These are phyloP conservation scores for Cryptococcus maquisensis DNA, from an alignment of 1,284 basidiomycete genomes.

Conservation along the genomic window DNA sequence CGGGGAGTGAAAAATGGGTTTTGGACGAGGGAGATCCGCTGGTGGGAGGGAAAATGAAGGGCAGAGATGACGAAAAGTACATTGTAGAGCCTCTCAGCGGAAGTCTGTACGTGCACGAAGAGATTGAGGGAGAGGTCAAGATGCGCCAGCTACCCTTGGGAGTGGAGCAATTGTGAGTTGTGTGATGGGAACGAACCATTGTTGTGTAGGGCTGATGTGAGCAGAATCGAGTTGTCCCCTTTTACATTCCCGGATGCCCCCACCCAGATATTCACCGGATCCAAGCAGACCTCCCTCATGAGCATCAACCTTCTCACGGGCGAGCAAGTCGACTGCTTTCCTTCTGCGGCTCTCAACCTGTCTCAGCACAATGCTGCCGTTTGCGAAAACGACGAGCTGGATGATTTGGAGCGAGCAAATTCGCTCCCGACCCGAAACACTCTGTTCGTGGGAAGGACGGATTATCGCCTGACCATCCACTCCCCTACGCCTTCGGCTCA, in stretches of 20 bases:
- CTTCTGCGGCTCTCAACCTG: slow-evolving; percentile 25
- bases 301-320: slow-evolving; percentile 47
- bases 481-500: slow-evolving; percentile 16
- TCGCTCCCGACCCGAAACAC: slow-evolving; percentile 27
- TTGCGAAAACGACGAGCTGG: slow-evolving; percentile 37
- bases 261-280: slow-evolving; percentile 45
- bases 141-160: slow-evolving; percentile 45
- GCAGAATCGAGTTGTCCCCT: slow-evolving; percentile 46
- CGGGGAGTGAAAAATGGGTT: slow-evolving; percentile 39
- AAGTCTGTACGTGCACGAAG: slow-evolving; percentile 43
- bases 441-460: slow-evolving; percentile 43
- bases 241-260: slow-evolving; percentile 47
- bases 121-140: slow-evolving; percentile 31
- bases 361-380: slow-evolving; percentile 21
- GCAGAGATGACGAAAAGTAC: slow-evolving; percentile 37
- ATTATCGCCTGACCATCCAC: slow-evolving; percentile 43
- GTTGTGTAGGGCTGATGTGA: neutral
- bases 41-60: slow-evolving; percentile 37
- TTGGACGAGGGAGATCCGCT: slow-evolving; percentile 42
- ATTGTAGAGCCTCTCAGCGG: slow-evolving; percentile 49
- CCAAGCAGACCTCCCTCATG: slow-evolving; percentile 45
- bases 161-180: slow-evolving; percentile 46
- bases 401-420: slow-evolving; percentile 35
- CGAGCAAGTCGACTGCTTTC: slow-evolving; percentile 41
- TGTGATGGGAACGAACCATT: neutral